These are phyloP conservation scores for Bryopsis sp. DNA, from an alignment of 139 green algal genomes.

Conservation along the genomic window DNA sequence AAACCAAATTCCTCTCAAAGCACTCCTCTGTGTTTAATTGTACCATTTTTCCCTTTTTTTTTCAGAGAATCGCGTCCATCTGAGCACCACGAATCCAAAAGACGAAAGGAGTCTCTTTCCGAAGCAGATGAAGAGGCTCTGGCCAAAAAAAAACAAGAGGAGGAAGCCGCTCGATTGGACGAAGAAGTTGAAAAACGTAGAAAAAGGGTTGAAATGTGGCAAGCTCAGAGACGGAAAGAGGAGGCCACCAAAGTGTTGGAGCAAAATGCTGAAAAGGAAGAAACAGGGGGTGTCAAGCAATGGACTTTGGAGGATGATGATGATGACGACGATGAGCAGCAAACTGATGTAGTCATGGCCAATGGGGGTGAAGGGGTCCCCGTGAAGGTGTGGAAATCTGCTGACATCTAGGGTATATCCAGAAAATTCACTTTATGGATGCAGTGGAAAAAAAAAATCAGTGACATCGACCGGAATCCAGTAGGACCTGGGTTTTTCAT, in stretches of 20 bases:
- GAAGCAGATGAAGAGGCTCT: background rate
- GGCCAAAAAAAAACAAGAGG: conserved; percentile 16
- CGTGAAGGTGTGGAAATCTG: background rate
- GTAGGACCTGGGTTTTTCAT: too few relatives aligned
- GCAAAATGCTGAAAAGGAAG: conserved; percentile 1
- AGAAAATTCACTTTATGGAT: too few relatives aligned
- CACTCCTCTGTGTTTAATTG: too few relatives aligned
- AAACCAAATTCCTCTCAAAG: too few relatives aligned
- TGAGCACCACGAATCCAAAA: background rate
- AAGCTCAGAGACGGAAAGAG: conserved; percentile 31
- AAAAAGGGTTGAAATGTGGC: conserved; percentile 16
- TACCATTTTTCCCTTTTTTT: too few relatives aligned
- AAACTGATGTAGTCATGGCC: too few relatives aligned
- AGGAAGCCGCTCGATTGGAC: conserved; percentile 19
- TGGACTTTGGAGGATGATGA: conserved; percentile 62
- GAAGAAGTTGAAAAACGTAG: conserved; percentile 22
- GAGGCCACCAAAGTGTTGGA: conserved; percentile 1
- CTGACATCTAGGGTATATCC: too few relatives aligned
- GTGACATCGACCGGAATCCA: too few relatives aligned
- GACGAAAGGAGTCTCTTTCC: background rate
- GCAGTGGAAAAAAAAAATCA: too few relatives aligned
- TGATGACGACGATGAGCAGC: conserved; percentile 47
- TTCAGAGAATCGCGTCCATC: background rate
- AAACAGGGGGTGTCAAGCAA: conserved; percentile 23
- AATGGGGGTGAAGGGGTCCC: conserved; percentile 5